Conservation (phyloP, 352 stramenopile genomes). For the Aphanomyces euteiches region DNA sequence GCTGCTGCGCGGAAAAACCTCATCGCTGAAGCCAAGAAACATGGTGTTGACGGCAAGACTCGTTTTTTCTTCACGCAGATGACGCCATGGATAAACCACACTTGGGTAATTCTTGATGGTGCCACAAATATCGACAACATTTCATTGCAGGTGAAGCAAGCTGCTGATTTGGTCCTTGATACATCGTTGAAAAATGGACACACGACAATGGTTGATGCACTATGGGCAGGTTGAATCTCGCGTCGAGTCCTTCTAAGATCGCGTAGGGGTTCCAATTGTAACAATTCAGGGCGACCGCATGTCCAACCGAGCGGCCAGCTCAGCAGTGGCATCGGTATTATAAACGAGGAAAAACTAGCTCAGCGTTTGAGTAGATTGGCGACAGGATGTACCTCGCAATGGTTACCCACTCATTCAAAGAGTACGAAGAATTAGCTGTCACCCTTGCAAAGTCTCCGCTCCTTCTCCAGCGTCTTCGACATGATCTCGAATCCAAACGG, state of each 20-base stretch:
- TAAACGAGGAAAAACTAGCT: not conserved
- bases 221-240: constrained; percentile 49
- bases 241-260: not conserved
- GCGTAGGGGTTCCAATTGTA: constrained; percentile 52
- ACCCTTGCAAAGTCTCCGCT: constrained; percentile 39
- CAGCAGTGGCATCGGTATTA: constrained; percentile 47
- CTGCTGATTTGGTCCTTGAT: constrained; percentile 70
- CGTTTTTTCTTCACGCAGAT: constrained; percentile 57
- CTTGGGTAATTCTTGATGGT: constrained; percentile 27
- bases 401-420: constrained; percentile 64
- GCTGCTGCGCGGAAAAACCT: constrained; percentile 49
- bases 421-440: constrained; percentile 77
- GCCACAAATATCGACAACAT: not conserved
- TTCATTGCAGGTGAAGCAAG: constrained; percentile 49
- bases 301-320: constrained; percentile 61
- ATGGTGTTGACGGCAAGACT: constrained; percentile 49
- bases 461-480: constrained; percentile 42
- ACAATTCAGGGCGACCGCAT: constrained; percentile 66
- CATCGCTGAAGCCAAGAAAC: constrained; percentile 44
- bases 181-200: constrained; percentile 83
- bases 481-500: constrained; percentile 43
- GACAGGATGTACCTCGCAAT: constrained; percentile 37
- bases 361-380: not conserved
- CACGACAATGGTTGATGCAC: constrained; percentile 71
- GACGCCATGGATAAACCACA: constrained; percentile 75